Evolutionary conservation across 148 eudicot species (phyloP).

Genomic region (Fallopia convolvulus): DNA sequence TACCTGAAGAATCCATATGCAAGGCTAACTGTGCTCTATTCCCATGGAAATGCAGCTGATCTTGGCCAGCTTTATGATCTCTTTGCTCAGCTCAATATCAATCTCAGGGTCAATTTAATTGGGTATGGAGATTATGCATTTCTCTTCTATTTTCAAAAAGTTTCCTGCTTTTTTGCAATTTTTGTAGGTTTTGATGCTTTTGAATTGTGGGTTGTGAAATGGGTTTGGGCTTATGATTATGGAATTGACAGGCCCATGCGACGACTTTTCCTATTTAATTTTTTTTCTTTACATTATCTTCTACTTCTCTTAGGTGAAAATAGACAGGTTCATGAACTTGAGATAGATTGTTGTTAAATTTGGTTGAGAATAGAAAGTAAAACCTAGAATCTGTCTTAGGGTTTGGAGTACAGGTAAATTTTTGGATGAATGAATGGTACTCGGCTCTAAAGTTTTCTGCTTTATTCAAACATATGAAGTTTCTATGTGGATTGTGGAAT

Average conservation of each 20-base stretch:
- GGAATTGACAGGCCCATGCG: background rate
- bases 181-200: background rate
- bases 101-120: conserved; percentile 87
- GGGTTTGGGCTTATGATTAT: conserved; percentile 6
- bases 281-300: background rate
- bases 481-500: conserved; percentile 1
- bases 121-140: conserved; percentile 35
- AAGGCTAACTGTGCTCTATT: conserved; percentile 72
- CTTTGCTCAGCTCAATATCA: conserved; percentile 88
- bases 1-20: conserved; percentile 77
- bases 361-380: background rate
- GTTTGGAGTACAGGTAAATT: background rate
- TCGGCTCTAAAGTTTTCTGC: background rate
- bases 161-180: background rate
- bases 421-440: background rate
- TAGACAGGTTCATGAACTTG: background rate
- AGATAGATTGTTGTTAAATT: background rate
- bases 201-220: background rate
- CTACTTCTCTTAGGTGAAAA: background rate
- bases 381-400: background rate
- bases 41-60: conserved; percentile 98
- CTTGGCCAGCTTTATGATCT: conserved; percentile 91
- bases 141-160: background rate
- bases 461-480: conserved; percentile 2
- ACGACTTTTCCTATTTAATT: background rate